phyloP scores from a whole-genome alignment of 148 eudicot species.

The Rhododendron ferrugineum region DNA sequence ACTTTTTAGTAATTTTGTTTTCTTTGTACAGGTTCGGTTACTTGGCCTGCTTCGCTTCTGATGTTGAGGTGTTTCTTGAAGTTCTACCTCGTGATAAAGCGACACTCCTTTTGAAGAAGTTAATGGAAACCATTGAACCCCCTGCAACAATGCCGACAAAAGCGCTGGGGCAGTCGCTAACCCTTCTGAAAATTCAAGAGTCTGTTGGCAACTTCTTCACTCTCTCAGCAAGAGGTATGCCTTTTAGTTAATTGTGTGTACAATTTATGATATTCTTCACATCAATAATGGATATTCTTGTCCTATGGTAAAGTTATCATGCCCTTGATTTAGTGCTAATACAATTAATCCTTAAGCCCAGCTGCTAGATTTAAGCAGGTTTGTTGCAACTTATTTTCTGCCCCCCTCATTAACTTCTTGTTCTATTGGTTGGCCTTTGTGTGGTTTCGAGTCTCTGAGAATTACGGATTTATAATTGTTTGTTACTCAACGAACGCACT shows the following conservation, averaged over 20 bases:
- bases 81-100: slow-evolving; percentile 47
- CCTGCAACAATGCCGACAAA: slow-evolving; percentile 31
- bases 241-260: slow-evolving; percentile 11
- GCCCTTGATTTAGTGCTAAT: background rate
- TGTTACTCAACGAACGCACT: background rate
- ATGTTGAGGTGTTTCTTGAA: slow-evolving; percentile 67
- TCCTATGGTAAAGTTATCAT: background rate
- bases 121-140: slow-evolving; percentile 38
- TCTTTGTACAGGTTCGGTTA: slow-evolving; percentile 67
- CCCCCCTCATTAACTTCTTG: background rate
- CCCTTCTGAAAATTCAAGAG: slow-evolving; percentile 54
- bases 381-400: background rate
- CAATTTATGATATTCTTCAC: background rate
- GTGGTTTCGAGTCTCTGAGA: background rate
- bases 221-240: slow-evolving; percentile 51
- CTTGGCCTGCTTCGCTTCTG: slow-evolving; percentile 83
- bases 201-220: slow-evolving; percentile 45
- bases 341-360: background rate
- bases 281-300: background rate
- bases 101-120: slow-evolving; percentile 43
- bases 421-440: background rate
- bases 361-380: background rate
- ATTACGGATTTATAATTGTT: background rate
- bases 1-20: background rate
- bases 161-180: slow-evolving; percentile 55